Evolutionary conservation across 1,284 basidiomycete genomes (phyloP).

Genomic region (Tilletia walkeri): DNA sequence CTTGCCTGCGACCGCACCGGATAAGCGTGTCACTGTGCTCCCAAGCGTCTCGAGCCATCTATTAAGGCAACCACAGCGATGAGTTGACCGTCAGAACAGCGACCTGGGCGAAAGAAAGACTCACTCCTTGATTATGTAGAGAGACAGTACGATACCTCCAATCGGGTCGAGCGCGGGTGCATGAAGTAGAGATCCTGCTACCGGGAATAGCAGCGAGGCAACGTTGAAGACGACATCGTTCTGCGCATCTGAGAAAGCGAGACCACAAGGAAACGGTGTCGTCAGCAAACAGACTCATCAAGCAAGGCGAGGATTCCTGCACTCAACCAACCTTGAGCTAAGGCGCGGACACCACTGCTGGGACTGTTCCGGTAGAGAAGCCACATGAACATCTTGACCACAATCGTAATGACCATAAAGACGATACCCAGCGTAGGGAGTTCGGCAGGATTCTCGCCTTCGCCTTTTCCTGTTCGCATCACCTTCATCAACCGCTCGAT

Average conservation of each 20-base stretch:
- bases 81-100: no score
- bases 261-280: background rate
- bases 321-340: slow-evolving; percentile 44
- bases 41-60: slow-evolving; percentile 46
- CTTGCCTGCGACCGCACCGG: slow-evolving; percentile 39
- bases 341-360: slow-evolving; percentile 55
- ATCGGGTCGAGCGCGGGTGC: slow-evolving; percentile 49
- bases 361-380: slow-evolving; percentile 55
- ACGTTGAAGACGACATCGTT: slow-evolving; percentile 63
- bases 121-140: slow-evolving; percentile 50
- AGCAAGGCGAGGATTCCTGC: background rate
- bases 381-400: slow-evolving; percentile 61
- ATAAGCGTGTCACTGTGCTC: slow-evolving; percentile 48
- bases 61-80: background rate
- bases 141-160: slow-evolving; percentile 39
- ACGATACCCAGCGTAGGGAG: slow-evolving; percentile 51
- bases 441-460: slow-evolving; percentile 38
- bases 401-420: slow-evolving; percentile 62
- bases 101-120: background rate
- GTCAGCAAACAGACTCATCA: background rate
- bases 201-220: slow-evolving; percentile 62
- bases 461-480: slow-evolving; percentile 36
- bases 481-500: slow-evolving; percentile 42
- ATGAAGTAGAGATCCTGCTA: slow-evolving; percentile 47
- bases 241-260: slow-evolving; percentile 57